Percentiles rank a stretch among this genome's conserved stretches.
Conservation (phyloP, 2,329 filamentous ascomycete genomes). For the Fusarium albidum region DNA sequence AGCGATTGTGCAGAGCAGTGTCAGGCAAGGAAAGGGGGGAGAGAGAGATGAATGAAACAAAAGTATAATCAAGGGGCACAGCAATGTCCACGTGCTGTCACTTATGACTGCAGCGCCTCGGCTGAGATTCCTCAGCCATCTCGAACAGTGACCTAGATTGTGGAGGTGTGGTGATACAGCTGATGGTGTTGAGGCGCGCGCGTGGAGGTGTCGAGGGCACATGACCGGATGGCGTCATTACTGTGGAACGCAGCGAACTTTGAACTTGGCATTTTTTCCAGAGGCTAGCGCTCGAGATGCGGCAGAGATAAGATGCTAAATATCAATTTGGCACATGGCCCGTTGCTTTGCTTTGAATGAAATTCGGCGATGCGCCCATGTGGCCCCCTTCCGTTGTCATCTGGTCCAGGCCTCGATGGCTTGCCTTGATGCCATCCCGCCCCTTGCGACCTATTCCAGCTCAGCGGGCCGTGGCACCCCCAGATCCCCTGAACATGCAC, state of each 20-base stretch:
- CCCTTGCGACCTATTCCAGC: conserved; percentile 8
- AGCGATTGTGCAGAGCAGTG: not conserved
- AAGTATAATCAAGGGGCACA: not conserved
- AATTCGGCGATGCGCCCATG: conserved; percentile 3
- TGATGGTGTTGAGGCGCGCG: conserved; percentile 10
- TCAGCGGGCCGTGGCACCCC: not conserved
- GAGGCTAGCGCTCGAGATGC: conserved; percentile 12
- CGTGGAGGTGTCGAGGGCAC: conserved; percentile 31
- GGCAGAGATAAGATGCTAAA: conserved; percentile 5
- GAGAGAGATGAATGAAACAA: conserved; percentile 5
- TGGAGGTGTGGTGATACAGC: conserved; percentile 23
- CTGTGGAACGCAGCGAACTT: conserved; percentile 4
- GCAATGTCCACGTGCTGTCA: conserved; percentile 10
- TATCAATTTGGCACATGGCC: not conserved
- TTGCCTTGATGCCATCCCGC: not conserved
- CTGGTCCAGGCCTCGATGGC: not conserved
- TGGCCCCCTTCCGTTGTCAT: conserved; percentile 4
- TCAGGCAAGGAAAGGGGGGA: not conserved
- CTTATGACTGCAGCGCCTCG: not conserved
- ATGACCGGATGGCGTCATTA: conserved; percentile 35
- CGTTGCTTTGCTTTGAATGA: not conserved
- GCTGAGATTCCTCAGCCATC: conserved; percentile 2
- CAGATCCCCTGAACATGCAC: too few relatives aligned
- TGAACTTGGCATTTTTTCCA: conserved; percentile 5
- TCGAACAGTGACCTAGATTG: not conserved